Evolutionary conservation across 805 yeast genomes (phyloP), one percentile per base, ranked within the genome.

Genomic region (Pichia californica): DNA sequence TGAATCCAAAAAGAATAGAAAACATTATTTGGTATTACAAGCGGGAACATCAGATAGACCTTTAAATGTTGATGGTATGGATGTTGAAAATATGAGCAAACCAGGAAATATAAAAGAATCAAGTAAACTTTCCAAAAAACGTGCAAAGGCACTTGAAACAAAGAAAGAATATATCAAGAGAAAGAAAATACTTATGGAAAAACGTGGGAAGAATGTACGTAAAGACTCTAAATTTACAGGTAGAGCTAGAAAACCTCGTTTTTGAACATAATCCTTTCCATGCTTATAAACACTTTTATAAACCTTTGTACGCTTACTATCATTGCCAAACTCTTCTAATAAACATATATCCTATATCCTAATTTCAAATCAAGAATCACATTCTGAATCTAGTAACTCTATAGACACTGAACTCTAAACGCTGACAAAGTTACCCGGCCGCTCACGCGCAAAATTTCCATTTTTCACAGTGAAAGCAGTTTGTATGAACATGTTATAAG

Each of bases 101-200:
- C 32, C 43, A 15, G 34, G 38, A 4, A 36, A 35, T 31, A 40
- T 35, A 16, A 44, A 44, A n/a, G 58, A 54, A 37, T 58, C 58
- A 9, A 74, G 60, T 55, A 71, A 62, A 53, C 36, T 67, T 55
- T 71, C 69, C 52, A 72, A 68, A 55, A 74, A 74, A 56, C 63
- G 66, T 59, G 57, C 63, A 54, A 79, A 75, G 61, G 71, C 74
- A 46, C 61, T 76, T 49, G 98, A 91, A 66, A 70, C 85, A 4
- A 77, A 74, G 55, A 88, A 87, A 62, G 93, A 81, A 3, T 93
- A 74, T 61, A 88, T 93, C 53, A 70, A 70, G 54, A 78, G 99
- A 62, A 93, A 93, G 84, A 93, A 93, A 71, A 96, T 86, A 44
- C 70, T 89, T 44, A 88, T 84, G 91, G 83, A 82, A 58, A 85